Base-by-base conservation (phyloP, 2,329 filamentous ascomycete species). In the Penicillium sp. region DNA sequence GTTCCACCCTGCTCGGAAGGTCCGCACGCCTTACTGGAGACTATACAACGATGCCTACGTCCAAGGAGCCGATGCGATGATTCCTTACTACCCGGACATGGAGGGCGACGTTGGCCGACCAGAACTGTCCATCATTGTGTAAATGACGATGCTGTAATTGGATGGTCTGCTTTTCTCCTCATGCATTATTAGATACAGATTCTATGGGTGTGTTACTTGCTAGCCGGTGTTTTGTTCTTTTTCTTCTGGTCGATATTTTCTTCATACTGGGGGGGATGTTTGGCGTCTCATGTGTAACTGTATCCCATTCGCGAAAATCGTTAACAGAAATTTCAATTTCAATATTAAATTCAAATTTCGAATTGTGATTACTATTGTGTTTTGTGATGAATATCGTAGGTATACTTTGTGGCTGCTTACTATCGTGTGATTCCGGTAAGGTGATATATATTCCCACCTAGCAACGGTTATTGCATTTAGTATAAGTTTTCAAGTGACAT, bases 11-110 rank as follows among this genome's bases (percentile, higher is more conserved):
- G 93, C 93, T 3, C 81, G 93, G 55, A 97, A 97, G 73, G 93
- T 98, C 47, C 81, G 93, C 53, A 84, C 82, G 56, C 93, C 94
- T 19, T 98, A 97, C 73, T 98, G 93, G 91, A 79, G 93, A 51
- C 75, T 98, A 38, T 96, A 96, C 74, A 98, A 98, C 63, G 89
- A 96, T 68, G 88, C 90, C 3, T 98, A 98, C 66, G 91, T 97
- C 42, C 88, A 95, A 65, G 83, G 80, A 29, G 91, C 91, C 17
- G 93, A 98, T 69, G 82, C 88, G 26, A 94, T 98, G 83, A 87
- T 98, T 48, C 94, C 93, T 2, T 96, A 95, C 64, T 98, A 96
- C 66, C 93, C 91, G 1, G 85, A 85, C 57, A 71, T 96, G 56
- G 85, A 87, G 48, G 88, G 93, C 54, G 87, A 93, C 51, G 74